Percentiles rank a stretch among this genome's conserved stretches.
phyloP scores from a whole-genome alignment of 1,139 yeast genomes.

The Hemisphaericaspora xylofermentans region DNA sequence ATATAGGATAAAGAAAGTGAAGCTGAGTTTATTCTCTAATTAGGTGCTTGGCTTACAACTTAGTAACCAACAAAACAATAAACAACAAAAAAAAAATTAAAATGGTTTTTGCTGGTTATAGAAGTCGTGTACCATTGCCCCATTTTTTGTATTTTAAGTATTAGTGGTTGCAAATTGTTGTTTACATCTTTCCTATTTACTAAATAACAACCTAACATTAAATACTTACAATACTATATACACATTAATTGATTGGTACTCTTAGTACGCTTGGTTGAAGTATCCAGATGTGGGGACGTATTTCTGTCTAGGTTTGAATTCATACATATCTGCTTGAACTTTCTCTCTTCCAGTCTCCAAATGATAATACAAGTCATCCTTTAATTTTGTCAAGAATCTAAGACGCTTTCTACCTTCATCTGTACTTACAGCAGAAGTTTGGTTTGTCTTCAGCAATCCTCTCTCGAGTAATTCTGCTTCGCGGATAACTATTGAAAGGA shows the following conservation, averaged over 20 bases:
- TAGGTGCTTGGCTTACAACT: too few relatives aligned
- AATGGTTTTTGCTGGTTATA: conserved; percentile 1
- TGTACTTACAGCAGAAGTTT: neutral
- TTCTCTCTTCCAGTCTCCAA: neutral
- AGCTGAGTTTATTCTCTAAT: too few relatives aligned
- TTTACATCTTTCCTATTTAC: too few relatives aligned
- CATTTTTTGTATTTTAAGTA: neutral
- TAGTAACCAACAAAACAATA: neutral
- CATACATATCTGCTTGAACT: neutral
- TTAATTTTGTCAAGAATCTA: neutral
- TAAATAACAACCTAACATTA: too few relatives aligned
- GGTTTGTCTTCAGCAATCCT: conserved; percentile 8
- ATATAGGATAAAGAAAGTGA: too few relatives aligned
- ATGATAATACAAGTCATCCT: neutral
- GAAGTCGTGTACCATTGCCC: conserved; percentile 10
- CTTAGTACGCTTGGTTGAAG: neutral
- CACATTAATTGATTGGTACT: conserved; percentile 23
- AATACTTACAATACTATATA: neutral
- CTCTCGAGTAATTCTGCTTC: conserved; percentile 35
- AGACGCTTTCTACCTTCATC: neutral
- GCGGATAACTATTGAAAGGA: conserved; percentile 34
- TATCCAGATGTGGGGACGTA: neutral
- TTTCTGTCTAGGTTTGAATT: neutral
- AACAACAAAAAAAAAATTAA: neutral
- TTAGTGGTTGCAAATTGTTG: neutral